Evolutionary conservation across 805 yeast species (phyloP).

Genomic region (Monosporozyma aquatica): DNA sequence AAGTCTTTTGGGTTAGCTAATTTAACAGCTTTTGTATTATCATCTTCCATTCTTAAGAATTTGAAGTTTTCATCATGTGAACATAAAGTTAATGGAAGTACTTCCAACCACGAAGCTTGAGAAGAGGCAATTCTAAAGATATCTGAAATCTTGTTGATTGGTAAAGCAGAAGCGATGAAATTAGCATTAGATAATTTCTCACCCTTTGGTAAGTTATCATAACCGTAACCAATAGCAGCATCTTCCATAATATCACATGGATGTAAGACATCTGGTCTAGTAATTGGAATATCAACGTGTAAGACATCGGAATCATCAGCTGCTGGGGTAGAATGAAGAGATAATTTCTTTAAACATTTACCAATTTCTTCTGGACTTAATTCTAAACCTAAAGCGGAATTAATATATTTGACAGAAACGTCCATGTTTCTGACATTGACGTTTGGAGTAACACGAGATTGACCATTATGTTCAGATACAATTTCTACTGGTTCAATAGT

Average conservation of each 20-base stretch:
- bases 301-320: conserved; percentile 34
- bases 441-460: conserved; percentile 69
- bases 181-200: conserved; percentile 69
- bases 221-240: conserved; percentile 94
- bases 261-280: conserved; percentile 92
- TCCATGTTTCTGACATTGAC: conserved; percentile 55
- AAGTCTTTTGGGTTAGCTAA: conserved; percentile 93
- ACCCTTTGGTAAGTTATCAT: conserved; percentile 74
- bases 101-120: conserved; percentile 94
- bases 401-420: conserved; percentile 78
- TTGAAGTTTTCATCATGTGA: conserved; percentile 96
- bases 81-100: conserved; percentile 87
- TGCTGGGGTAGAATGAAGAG: conserved; percentile 55
- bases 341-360: conserved; percentile 68
- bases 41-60: conserved; percentile 67
- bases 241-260: conserved; percentile 99
- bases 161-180: conserved; percentile 76
- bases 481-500: conserved; percentile 85
- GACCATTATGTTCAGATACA: conserved; percentile 68
- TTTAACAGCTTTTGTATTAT: conserved; percentile 70
- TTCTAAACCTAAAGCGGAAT: conserved; percentile 83
- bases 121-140: conserved; percentile 85
- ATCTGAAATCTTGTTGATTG: conserved; percentile 84
- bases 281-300: conserved; percentile 74
- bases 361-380: conserved; percentile 60